These are phyloP conservation scores for Cladosporium sp. DNA, from an alignment of 2,329 filamentous ascomycete species.

Conservation along the genomic window DNA sequence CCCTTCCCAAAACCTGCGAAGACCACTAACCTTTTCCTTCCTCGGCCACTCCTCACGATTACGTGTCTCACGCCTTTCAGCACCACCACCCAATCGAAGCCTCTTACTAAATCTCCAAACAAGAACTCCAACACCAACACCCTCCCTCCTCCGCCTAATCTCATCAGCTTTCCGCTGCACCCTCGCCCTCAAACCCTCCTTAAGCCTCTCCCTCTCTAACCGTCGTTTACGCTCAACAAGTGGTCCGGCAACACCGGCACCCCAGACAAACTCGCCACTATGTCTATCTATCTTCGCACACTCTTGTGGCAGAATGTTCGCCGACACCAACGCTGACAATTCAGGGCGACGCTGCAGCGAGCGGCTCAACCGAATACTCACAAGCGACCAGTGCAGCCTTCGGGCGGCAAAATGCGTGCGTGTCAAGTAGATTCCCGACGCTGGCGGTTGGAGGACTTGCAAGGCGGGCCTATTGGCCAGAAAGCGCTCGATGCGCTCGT, in stretches of 20 bases:
- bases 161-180: constrained; percentile 43
- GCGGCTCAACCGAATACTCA: constrained; percentile 60
- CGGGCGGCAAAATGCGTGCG: constrained; percentile 61
- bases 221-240: constrained; percentile 59
- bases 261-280: constrained; percentile 33
- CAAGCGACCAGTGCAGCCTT: constrained; percentile 57
- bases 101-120: constrained; percentile 36
- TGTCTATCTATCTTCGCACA: constrained; percentile 41
- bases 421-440: constrained; percentile 62
- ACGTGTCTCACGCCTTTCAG: background rate
- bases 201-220: constrained; percentile 63
- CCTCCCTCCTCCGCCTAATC: constrained; percentile 32
- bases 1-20: constrained; percentile 63
- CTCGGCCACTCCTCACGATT: constrained; percentile 17
- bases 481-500: constrained; percentile 50
- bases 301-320: constrained; percentile 61
- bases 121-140: constrained; percentile 38
- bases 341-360: constrained; percentile 57
- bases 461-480: constrained; percentile 56
- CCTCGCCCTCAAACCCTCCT: constrained; percentile 62
- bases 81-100: constrained; percentile 37
- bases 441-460: constrained; percentile 57
- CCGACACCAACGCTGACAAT: constrained; percentile 55
- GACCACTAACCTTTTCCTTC: constrained; percentile 40
- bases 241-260: constrained; percentile 49